These are phyloP conservation scores for Xylaria castorea DNA, from an alignment of 495 filamentous ascomycete genomes.

Conservation along the genomic window DNA sequence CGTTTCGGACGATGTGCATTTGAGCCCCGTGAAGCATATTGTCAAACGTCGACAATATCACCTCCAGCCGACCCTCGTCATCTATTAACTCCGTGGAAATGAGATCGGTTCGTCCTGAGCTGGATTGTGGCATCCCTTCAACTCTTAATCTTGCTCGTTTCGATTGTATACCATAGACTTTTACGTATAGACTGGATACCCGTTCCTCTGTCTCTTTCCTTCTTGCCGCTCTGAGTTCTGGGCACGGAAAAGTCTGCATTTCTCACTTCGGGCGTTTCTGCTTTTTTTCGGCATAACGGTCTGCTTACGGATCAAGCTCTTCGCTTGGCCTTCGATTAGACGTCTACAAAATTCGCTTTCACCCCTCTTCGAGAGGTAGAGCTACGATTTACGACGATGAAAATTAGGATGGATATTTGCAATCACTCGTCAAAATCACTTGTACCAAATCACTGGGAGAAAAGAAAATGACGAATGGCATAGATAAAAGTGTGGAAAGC, in stretches of 20 bases:
- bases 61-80: background rate
- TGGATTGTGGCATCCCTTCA: background rate
- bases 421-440: conserved; percentile 12
- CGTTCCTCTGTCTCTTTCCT: conserved; percentile 25
- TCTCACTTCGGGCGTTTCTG: conserved; percentile 24
- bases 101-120: conserved; percentile 10
- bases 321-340: conserved; percentile 22
- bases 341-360: conserved; percentile 3
- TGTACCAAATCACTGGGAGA: conserved; percentile 21
- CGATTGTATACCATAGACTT: conserved; percentile 41
- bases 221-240: conserved; percentile 17
- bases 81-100: background rate
- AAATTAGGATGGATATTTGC: conserved; percentile 20
- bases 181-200: conserved; percentile 46
- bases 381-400: conserved; percentile 26
- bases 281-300: conserved; percentile 13
- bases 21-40: background rate
- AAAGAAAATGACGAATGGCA: conserved; percentile 27
- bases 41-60: background rate
- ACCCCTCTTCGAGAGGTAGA: conserved; percentile 9
- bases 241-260: conserved; percentile 32
- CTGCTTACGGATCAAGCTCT: conserved; percentile 11
- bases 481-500: conserved; percentile 25
- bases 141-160: conserved; percentile 18
- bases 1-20: background rate